A percentile compares a stretch with the other conserved stretches of the same genome.
Evolutionary conservation across 2,329 filamentous ascomycete species (phyloP).

Genomic region (Colletotrichum lini): DNA sequence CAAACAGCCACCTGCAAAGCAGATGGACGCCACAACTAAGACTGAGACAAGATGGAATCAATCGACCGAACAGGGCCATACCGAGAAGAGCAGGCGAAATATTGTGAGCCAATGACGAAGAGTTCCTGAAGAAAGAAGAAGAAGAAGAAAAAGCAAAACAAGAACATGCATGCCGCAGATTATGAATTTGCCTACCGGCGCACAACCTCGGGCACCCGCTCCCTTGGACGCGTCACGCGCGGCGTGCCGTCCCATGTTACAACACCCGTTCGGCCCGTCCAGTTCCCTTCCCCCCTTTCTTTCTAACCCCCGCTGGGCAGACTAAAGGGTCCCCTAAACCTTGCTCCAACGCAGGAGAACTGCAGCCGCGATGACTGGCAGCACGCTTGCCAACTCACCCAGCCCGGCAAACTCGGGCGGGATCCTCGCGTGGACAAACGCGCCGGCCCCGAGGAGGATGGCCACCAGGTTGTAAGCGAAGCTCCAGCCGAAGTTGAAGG

Average conservation of each 20-base stretch:
- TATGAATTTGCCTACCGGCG: conserved; percentile 28
- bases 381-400: conserved; percentile 81
- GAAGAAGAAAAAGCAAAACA: neutral
- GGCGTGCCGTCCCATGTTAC: neutral
- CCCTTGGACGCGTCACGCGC: neutral
- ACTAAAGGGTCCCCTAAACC: conserved; percentile 43
- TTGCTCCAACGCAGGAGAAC: conserved; percentile 61
- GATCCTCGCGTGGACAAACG: conserved; percentile 68
- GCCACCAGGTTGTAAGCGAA: conserved; percentile 80
- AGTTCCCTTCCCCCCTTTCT: no score
- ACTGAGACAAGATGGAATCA: no score
- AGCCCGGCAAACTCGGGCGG: conserved; percentile 76
- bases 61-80: neutral
- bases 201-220: conserved; percentile 28
- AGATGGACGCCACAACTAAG: no score
- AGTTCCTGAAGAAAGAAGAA: neutral
- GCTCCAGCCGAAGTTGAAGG: conserved; percentile 80
- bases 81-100: neutral
- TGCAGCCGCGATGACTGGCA: conserved; percentile 76
- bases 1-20: no score
- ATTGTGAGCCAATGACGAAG: no score
- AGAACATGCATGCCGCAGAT: conserved; percentile 5
- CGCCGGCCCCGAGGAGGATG: conserved; percentile 76
- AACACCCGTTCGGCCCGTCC: neutral
- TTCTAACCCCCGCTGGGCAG: no score